Evolutionary conservation across 2,329 filamentous ascomycete genomes (phyloP).

Genomic region (Blastomyces percursus): DNA sequence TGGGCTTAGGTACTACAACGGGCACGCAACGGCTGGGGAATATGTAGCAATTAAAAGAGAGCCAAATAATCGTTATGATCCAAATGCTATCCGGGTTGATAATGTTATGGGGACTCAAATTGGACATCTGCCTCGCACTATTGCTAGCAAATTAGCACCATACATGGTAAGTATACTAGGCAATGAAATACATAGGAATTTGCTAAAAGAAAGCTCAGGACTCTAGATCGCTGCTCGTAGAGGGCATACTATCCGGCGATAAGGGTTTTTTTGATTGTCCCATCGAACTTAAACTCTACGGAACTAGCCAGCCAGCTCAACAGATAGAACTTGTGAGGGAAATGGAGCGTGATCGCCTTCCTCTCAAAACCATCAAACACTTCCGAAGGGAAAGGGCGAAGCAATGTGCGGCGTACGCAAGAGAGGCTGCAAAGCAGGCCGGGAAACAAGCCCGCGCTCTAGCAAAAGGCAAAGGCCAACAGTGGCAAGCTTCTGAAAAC

Average conservation of each 20-base stretch:
- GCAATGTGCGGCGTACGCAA: constrained; percentile 25
- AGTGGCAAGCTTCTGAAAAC: constrained; percentile 19
- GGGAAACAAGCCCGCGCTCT: constrained; percentile 24
- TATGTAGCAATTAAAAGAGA: constrained; percentile 54
- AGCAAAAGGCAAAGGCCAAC: constrained; percentile 18
- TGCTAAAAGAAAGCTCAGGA: constrained; percentile 34
- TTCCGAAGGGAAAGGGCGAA: constrained; percentile 47
- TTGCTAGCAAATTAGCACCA: constrained; percentile 60
- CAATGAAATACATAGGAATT: background rate
- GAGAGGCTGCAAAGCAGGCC: constrained; percentile 40
- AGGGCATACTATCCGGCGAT: constrained; percentile 56
- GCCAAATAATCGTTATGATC: constrained; percentile 57
- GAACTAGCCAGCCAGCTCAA: constrained; percentile 46
- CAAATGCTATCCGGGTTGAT: constrained; percentile 65
- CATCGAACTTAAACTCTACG: constrained; percentile 57
- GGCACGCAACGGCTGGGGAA: constrained; percentile 52
- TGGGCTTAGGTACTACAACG: constrained; percentile 52
- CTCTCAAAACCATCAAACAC: constrained; percentile 41
- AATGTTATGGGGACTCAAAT: constrained; percentile 68
- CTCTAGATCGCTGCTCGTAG: constrained; percentile 48
- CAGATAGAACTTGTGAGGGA: constrained; percentile 47
- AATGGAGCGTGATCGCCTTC: constrained; percentile 55
- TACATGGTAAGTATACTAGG: constrained; percentile 49
- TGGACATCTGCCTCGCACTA: constrained; percentile 59
- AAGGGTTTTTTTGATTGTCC: constrained; percentile 64